Evolutionary conservation across 352 stramenopile genomes (phyloP).

Genomic region (Halophytophthora batemanensis): DNA sequence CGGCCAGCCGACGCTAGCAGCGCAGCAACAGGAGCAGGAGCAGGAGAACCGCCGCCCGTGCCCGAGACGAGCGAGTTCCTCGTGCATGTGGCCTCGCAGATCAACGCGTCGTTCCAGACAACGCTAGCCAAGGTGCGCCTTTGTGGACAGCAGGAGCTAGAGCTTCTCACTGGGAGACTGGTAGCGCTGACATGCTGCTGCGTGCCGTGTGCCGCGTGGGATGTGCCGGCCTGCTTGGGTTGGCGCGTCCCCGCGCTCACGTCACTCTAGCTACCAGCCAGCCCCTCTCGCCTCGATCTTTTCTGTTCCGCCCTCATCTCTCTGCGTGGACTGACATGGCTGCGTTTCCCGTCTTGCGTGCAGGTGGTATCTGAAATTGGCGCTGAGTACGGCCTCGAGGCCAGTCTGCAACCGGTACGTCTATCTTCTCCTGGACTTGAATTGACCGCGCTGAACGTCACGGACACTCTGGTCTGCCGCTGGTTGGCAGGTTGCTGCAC

Average conservation of each 20-base stretch:
- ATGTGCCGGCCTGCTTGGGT: slow-evolving; percentile 17
- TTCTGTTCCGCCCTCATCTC: too few species aligned
- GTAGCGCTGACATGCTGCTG: slow-evolving; percentile 1
- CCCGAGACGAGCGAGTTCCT: slow-evolving; percentile 27
- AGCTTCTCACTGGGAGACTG: too few species aligned
- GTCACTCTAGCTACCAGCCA: too few species aligned
- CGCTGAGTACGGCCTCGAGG: slow-evolving; percentile 32
- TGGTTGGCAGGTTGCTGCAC: too few species aligned
- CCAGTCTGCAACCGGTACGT: slow-evolving; percentile 20
- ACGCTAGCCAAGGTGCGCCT: slow-evolving; percentile 30
- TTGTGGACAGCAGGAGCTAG: too few species aligned
- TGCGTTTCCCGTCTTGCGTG: too few species aligned
- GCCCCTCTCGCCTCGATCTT: too few species aligned
- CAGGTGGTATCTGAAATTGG: slow-evolving; percentile 40
- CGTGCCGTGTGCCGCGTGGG: neutral
- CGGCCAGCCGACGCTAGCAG: slow-evolving; percentile 8
- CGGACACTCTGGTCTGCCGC: too few species aligned
- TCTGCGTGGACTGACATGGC: too few species aligned
- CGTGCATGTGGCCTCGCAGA: slow-evolving; percentile 27
- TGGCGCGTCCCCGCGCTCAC: slow-evolving; percentile 1
- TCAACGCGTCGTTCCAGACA: slow-evolving; percentile 37
- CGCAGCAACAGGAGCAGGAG: slow-evolving; percentile 5
- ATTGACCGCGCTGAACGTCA: too few species aligned
- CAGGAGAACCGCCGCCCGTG: slow-evolving; percentile 9
- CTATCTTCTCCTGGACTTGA: too few species aligned